A percentile compares a stretch with the other conserved stretches of the same genome.
Conservation (phyloP, 768 basidiomycete genomes). For the Coprinopsis marcescibilis region DNA sequence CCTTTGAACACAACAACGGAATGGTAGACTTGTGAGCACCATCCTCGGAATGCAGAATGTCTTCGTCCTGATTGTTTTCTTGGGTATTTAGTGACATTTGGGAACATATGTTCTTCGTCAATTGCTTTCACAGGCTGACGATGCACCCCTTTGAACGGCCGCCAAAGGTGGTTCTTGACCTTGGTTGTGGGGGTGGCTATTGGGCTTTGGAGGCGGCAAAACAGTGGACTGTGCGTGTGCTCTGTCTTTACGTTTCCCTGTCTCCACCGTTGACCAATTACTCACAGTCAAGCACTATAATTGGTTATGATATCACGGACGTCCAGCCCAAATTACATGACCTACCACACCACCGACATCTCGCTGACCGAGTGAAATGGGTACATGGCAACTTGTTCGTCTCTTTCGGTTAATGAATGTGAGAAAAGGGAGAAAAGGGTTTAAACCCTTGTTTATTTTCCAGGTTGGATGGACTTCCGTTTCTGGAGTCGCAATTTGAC, state of each 20-base stretch:
- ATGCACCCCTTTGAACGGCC: slow-evolving; percentile 46
- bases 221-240: slow-evolving; percentile 51
- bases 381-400: slow-evolving; percentile 62
- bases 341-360: slow-evolving; percentile 30
- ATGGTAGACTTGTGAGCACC: slow-evolving; percentile 50
- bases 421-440: neutral
- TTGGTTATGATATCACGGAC: slow-evolving; percentile 53
- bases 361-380: slow-evolving; percentile 55
- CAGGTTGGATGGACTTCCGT: slow-evolving; percentile 64
- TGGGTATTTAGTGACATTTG: slow-evolving; percentile 53
- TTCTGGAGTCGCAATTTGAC: slow-evolving; percentile 51
- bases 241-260: neutral
- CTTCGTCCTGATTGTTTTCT: neutral
- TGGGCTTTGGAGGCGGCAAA: slow-evolving; percentile 70
- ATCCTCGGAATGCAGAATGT: too few species aligned
- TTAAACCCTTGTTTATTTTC: slow-evolving; percentile 5
- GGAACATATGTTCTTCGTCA: slow-evolving; percentile 60
- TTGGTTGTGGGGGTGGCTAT: slow-evolving; percentile 67
- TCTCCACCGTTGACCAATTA: slow-evolving; percentile 2
- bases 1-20: slow-evolving; percentile 42
- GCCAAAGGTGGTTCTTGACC: slow-evolving; percentile 52
- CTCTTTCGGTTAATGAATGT: slow-evolving; percentile 1
- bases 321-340: slow-evolving; percentile 47
- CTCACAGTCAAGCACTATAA: slow-evolving; percentile 43
- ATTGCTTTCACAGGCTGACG: slow-evolving; percentile 43